Percentiles rank a stretch among this genome's conserved stretches.
These are phyloP conservation scores for Colletotrichum chrysophilum DNA, from an alignment of 2,329 filamentous ascomycete species.

Conservation along the genomic window DNA sequence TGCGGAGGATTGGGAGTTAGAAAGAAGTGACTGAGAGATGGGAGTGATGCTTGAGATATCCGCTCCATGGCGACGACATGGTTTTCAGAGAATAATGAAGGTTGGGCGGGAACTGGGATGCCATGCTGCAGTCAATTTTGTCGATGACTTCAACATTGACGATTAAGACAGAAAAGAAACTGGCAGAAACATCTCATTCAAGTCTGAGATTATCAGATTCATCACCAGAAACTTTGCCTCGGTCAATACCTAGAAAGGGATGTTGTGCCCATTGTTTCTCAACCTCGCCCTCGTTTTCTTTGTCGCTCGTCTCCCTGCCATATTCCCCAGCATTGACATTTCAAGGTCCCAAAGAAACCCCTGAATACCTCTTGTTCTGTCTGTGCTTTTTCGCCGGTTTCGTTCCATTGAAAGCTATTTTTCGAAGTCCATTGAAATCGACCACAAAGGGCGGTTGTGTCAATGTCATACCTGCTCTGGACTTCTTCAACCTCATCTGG, in stretches of 20 bases:
- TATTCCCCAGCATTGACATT: neutral
- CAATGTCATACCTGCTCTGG: neutral
- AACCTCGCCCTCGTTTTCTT: neutral
- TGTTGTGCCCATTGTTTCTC: neutral
- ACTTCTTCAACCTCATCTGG: neutral
- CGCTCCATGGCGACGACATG: neutral
- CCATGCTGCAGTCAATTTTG: accelerated
- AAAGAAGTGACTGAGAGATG: too few species aligned
- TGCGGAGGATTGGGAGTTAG: neutral
- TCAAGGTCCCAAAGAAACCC: neutral
- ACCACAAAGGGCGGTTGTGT: neutral
- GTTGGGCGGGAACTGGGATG: neutral
- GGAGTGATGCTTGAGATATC: neutral
- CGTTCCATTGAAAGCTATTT: neutral
- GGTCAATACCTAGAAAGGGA: neutral
- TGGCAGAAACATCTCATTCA: neutral
- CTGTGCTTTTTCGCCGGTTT: neutral
- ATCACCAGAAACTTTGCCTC: neutral
- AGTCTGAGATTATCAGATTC: neutral
- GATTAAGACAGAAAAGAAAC: neutral
- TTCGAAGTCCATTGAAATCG: neutral
- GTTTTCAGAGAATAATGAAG: neutral
- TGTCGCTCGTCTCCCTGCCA: neutral
- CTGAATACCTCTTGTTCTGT: neutral
- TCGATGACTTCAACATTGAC: neutral